Evolutionary conservation across 139 green algal genomes (phyloP).

Genomic region (Coelastrella sp.): DNA sequence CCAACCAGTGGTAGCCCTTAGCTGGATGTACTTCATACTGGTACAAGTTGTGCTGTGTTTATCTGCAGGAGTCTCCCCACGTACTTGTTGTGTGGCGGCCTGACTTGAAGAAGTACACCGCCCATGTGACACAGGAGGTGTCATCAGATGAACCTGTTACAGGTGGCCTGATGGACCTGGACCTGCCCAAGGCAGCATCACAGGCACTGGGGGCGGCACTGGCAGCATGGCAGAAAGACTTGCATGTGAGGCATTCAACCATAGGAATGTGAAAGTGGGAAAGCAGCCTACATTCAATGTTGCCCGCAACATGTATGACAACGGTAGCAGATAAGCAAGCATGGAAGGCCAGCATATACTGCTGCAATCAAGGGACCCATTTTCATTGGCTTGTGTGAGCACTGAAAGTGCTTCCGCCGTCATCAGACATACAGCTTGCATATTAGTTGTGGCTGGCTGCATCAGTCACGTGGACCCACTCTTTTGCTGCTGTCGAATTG

Average conservation of each 20-base stretch:
- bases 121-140: conserved; percentile 12
- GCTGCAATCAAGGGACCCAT: too few species aligned
- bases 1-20: too few species aligned
- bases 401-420: too few species aligned
- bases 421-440: too few species aligned
- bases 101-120: conserved; percentile 40
- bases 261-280: background rate
- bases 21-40: too few species aligned
- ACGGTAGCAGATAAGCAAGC: too few species aligned
- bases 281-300: background rate
- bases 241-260: background rate
- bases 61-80: conserved; percentile 10
- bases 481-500: background rate
- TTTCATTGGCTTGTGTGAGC: too few species aligned
- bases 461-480: background rate
- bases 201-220: background rate
- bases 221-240: conserved; percentile 20
- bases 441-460: too few species aligned
- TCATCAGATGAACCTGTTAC: background rate
- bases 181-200: conserved; percentile 4
- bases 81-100: conserved; percentile 46
- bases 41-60: background rate
- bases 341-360: too few species aligned
- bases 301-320: background rate
- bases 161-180: background rate